phyloP scores from a whole-genome alignment of 2,329 filamentous ascomycete species.

The Fusarium sp. region DNA sequence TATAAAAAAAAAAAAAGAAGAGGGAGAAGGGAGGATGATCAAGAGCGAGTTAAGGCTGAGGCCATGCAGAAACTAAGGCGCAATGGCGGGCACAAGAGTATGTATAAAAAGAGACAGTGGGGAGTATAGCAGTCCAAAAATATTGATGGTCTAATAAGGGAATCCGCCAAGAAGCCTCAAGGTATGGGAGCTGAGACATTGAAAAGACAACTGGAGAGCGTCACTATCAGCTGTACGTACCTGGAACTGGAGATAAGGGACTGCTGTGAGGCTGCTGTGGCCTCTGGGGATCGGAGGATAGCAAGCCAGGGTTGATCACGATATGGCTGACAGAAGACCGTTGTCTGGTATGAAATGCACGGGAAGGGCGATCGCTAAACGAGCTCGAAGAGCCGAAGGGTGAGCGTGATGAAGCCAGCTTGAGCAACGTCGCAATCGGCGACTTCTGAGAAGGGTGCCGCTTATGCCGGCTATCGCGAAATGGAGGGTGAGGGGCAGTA shows the following conservation, averaged over 20 bases:
- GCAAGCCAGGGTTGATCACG: slow-evolving; percentile 44
- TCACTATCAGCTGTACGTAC: slow-evolving; percentile 53
- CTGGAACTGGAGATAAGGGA: slow-evolving; percentile 64
- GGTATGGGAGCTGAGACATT: slow-evolving; percentile 39
- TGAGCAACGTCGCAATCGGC: slow-evolving; percentile 46
- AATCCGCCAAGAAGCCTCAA: slow-evolving; percentile 16
- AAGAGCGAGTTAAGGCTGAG: slow-evolving; percentile 6
- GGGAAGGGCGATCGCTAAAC: slow-evolving; percentile 59
- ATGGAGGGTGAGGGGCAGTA: slow-evolving; percentile 4
- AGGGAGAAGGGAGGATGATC: background rate
- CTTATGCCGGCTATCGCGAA: slow-evolving; percentile 17
- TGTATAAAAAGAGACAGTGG: slow-evolving; percentile 19
- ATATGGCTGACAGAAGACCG: slow-evolving; percentile 57
- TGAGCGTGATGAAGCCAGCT: slow-evolving; percentile 63
- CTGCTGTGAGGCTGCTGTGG: slow-evolving; percentile 42
- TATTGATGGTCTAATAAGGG: slow-evolving; percentile 1
- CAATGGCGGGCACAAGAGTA: slow-evolving; percentile 4
- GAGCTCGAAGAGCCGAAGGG: slow-evolving; percentile 65
- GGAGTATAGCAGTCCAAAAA: slow-evolving; percentile 14
- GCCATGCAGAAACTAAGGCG: background rate
- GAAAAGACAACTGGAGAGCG: slow-evolving; percentile 9
- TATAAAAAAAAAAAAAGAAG: background rate
- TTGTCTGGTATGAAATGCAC: slow-evolving; percentile 63
- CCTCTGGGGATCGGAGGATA: slow-evolving; percentile 47
- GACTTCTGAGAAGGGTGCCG: slow-evolving; percentile 29